Conservation (phyloP, 768 basidiomycete genomes). For the Termitomyces sp. region DNA sequence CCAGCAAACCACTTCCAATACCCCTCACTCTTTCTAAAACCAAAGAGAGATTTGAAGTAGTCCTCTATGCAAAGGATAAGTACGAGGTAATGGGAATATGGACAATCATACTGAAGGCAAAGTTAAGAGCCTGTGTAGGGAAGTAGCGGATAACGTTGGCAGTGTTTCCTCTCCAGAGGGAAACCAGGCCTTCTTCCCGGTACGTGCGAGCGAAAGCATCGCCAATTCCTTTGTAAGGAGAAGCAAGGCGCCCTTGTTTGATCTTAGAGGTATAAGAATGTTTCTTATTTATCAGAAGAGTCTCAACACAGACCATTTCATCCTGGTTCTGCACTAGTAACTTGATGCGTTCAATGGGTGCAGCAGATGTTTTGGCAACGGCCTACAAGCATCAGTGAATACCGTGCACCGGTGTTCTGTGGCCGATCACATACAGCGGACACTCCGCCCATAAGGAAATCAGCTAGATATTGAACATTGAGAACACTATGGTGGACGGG, state of each 20-base stretch:
- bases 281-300: no score
- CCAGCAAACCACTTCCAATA: slow-evolving; percentile 99
- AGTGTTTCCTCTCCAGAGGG: slow-evolving; percentile 99
- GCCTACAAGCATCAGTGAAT: slow-evolving; percentile 46
- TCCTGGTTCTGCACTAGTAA: slow-evolving; percentile 98
- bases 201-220: slow-evolving; percentile 95
- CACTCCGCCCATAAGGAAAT: slow-evolving; percentile 97
- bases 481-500: slow-evolving; percentile 5
- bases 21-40: slow-evolving; percentile 96
- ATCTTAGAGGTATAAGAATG: no score
- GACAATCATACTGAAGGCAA: slow-evolving; percentile 88
- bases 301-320: slow-evolving; percentile 76
- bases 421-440: slow-evolving; percentile 62
- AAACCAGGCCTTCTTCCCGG: slow-evolving; percentile 90
- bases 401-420: not conserved
- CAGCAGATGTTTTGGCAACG: slow-evolving; percentile 97
- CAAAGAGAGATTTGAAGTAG: slow-evolving; percentile 98
- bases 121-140: slow-evolving; percentile 99
- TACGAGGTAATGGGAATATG: not conserved
- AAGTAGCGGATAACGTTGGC: slow-evolving; percentile 99
- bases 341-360: slow-evolving; percentile 99
- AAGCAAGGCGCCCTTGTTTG: slow-evolving; percentile 97
- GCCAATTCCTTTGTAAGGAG: slow-evolving; percentile 93
- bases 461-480: slow-evolving; percentile 46
- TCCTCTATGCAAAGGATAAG: slow-evolving; percentile 58